Conservation (phyloP, 169 alveolate genomes). For the Toxoplasma gondii region DNA sequence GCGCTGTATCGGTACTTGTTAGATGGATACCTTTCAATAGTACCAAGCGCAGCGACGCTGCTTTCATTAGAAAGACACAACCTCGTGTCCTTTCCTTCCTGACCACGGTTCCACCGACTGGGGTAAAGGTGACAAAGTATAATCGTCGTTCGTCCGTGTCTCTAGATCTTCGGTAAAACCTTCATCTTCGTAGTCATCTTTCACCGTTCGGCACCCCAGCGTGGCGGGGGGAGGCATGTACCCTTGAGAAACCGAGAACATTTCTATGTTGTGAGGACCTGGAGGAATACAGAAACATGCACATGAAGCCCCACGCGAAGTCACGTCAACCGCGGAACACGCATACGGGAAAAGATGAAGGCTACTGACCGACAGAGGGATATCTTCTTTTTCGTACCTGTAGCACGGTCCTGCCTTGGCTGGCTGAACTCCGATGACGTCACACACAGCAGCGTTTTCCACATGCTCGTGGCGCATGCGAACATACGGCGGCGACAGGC, state of each 20-base stretch:
- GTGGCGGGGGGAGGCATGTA: slow-evolving; percentile 21
- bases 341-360: no score
- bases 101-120: slow-evolving; percentile 11
- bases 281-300: not conserved
- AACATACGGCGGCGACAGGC: not conserved
- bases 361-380: no score
- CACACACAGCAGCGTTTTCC: not conserved
- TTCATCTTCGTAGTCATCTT: not conserved
- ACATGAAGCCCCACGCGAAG: not conserved
- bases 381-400: not conserved
- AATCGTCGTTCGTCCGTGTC: not conserved
- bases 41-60: no score
- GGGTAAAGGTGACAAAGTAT: not conserved
- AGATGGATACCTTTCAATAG: no score
- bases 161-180: not conserved
- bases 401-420: not conserved
- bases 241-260: not conserved
- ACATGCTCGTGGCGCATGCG: not conserved
- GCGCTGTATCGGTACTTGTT: no score
- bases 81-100: not conserved
- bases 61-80: not conserved
- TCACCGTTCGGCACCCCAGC: slow-evolving; percentile 3
- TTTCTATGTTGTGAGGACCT: not conserved
- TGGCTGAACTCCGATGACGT: not conserved
- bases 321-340: not conserved